Percentiles rank a stretch among this genome's conserved stretches.
Conservation (phyloP, 2,329 filamentous ascomycete genomes). For the Aspergillus sp. region DNA sequence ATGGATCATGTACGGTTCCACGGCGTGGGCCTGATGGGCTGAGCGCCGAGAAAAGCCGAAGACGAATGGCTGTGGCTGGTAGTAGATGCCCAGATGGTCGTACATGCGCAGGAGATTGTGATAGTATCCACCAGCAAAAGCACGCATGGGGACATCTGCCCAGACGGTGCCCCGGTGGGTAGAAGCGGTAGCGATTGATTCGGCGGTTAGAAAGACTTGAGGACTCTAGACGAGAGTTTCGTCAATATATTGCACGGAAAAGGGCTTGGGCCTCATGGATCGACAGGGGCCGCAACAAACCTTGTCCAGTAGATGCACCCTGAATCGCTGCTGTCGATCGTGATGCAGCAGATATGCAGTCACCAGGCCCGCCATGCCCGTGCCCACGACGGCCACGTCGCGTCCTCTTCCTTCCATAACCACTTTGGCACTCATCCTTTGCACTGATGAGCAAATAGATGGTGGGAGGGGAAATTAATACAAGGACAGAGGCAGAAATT, state of each 20-base stretch:
- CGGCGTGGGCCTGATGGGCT: slow-evolving; percentile 6
- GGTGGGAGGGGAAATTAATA: not conserved
- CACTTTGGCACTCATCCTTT: not conserved
- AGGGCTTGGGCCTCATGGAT: not conserved
- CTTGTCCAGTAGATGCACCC: slow-evolving; percentile 48
- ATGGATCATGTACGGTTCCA: slow-evolving; percentile 51
- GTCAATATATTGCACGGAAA: not conserved
- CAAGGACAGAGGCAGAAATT: no score
- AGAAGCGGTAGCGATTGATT: not conserved
- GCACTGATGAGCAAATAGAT: not conserved
- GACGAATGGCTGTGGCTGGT: slow-evolving; percentile 50
- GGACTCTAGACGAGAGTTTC: not conserved
- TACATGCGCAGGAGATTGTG: slow-evolving; percentile 58
- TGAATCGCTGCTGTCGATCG: slow-evolving; percentile 42
- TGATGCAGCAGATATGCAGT: slow-evolving; percentile 46
- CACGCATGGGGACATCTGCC: slow-evolving; percentile 54
- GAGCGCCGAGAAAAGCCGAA: slow-evolving; percentile 50
- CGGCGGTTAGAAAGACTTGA: not conserved
- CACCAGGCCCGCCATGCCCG: slow-evolving; percentile 51
- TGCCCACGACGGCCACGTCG: slow-evolving; percentile 48
- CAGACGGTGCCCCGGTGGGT: slow-evolving; percentile 23
- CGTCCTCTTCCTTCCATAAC: not conserved
- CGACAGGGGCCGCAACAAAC: slow-evolving; percentile 26
- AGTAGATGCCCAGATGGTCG: slow-evolving; percentile 51
- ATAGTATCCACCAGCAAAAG: slow-evolving; percentile 56